A percentile compares a stretch with the other conserved stretches of the same genome.
phyloP scores from a whole-genome alignment of 495 filamentous ascomycete genomes.

The Aspergillus hancockii region DNA sequence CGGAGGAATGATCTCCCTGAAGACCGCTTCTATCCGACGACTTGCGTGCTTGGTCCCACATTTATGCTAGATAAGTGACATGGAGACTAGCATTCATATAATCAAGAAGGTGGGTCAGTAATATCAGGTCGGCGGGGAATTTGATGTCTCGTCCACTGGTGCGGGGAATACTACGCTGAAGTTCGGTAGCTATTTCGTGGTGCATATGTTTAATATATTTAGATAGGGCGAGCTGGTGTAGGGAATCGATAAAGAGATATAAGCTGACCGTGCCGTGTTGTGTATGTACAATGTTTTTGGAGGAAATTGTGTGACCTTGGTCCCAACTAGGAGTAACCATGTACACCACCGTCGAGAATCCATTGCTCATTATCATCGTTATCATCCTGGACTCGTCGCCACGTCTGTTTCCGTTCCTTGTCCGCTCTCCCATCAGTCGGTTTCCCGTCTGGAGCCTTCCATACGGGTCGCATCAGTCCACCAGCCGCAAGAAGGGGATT shows the following conservation, averaged over 20 bases:
- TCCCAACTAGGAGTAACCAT: constrained; percentile 44
- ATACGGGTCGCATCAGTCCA: constrained; percentile 77
- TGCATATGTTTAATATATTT: not conserved
- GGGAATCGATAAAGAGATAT: not conserved
- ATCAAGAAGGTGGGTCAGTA: too few relatives aligned
- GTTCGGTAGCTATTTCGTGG: not conserved
- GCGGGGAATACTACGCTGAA: too few relatives aligned
- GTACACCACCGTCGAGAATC: constrained; percentile 81
- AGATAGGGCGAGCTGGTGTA: not conserved
- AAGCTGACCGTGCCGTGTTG: not conserved
- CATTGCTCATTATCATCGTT: constrained; percentile 87
- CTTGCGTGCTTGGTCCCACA: not conserved
- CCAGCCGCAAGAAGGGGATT: constrained; percentile 77
- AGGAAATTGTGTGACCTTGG: not conserved
- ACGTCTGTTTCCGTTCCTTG: constrained; percentile 56
- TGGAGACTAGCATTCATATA: too few relatives aligned
- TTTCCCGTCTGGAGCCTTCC: constrained; percentile 56
- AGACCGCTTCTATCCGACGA: not conserved
- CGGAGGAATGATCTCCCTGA: not conserved
- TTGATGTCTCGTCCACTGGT: too few relatives aligned
- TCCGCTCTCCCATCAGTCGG: constrained; percentile 35
- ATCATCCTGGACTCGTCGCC: constrained; percentile 92
- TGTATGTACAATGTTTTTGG: not conserved
- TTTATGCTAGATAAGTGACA: not conserved
- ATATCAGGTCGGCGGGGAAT: too few relatives aligned